Conservation (phyloP, 1,284 basidiomycete genomes). For the Hymenochaete sp. region DNA sequence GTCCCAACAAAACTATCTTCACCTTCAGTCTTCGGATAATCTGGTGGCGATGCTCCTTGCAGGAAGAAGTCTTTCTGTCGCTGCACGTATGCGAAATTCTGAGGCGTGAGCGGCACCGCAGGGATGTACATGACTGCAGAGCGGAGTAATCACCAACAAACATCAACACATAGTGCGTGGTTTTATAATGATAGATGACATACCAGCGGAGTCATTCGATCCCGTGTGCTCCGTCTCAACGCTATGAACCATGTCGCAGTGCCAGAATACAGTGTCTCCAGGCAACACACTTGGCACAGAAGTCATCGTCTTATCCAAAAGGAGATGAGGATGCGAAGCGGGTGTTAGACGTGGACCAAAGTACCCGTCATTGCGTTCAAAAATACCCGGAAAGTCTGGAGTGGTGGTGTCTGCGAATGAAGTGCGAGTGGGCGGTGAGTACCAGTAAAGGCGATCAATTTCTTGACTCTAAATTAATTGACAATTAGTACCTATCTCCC, state of each 20-base stretch:
- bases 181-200: conserved; percentile 17
- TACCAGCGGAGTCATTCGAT: conserved; percentile 60
- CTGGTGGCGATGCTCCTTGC: conserved; percentile 55
- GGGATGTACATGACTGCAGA: conserved; percentile 85
- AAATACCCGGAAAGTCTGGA: conserved; percentile 53
- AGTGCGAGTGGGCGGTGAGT: too few species aligned
- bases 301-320: conserved; percentile 64
- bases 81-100: conserved; percentile 53
- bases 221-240: conserved; percentile 72
- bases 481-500: conserved; percentile 50
- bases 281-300: conserved; percentile 67
- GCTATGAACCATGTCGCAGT: conserved; percentile 75
- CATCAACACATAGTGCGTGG: conserved; percentile 3
- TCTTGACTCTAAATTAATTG: background rate
- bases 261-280: conserved; percentile 85
- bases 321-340: conserved; percentile 56
- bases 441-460: too few species aligned
- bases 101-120: conserved; percentile 63
- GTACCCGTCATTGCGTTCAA: conserved; percentile 35
- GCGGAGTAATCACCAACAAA: conserved; percentile 20
- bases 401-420: conserved; percentile 40
- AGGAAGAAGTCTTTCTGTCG: conserved; percentile 57
- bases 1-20: conserved; percentile 48
- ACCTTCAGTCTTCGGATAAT: conserved; percentile 56
- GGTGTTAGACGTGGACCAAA: conserved; percentile 45